Percentiles rank a stretch among this genome's conserved stretches.
phyloP scores from a whole-genome alignment of 306 rosid species.

The Calophaca sinica region DNA sequence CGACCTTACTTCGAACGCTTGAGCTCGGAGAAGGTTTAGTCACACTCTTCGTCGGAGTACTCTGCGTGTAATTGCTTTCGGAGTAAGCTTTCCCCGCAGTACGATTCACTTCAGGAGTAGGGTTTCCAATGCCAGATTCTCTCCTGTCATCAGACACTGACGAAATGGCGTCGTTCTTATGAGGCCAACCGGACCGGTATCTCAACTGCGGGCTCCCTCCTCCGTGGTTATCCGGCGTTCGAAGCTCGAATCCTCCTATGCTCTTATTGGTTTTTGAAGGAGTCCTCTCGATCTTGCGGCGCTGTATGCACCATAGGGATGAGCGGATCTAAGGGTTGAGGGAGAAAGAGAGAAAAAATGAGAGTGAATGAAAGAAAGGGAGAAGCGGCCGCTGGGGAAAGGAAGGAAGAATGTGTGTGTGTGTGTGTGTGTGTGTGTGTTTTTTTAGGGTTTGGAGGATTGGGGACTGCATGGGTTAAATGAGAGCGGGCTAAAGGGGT shows the following conservation, averaged over 20 bases:
- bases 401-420: no score
- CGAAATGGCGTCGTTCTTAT: constrained; percentile 62
- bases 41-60: constrained; percentile 89
- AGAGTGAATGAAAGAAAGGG: no score
- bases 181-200: constrained; percentile 74
- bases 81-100: constrained; percentile 65
- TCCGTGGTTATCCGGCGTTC: constrained; percentile 80
- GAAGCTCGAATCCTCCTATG: constrained; percentile 66
- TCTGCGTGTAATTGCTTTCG: constrained; percentile 78
- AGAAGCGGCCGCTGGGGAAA: no score
- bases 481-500: no score
- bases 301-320: no score
- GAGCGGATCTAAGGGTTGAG: no score
- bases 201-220: constrained; percentile 48
- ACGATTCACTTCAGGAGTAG: constrained; percentile 68
- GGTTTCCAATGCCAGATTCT: constrained; percentile 53
- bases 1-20: constrained; percentile 68
- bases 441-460: no score
- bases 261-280: constrained; percentile 65
- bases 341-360: no score
- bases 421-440: no score
- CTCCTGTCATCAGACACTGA: constrained; percentile 54
- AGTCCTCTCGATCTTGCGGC: constrained; percentile 65
- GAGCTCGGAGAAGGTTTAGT: constrained; percentile 73
- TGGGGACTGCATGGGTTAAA: no score